Percentiles rank a stretch among this genome's conserved stretches.
phyloP scores from a whole-genome alignment of 1,284 basidiomycete species.

The Acaromyces ingoldii region DNA sequence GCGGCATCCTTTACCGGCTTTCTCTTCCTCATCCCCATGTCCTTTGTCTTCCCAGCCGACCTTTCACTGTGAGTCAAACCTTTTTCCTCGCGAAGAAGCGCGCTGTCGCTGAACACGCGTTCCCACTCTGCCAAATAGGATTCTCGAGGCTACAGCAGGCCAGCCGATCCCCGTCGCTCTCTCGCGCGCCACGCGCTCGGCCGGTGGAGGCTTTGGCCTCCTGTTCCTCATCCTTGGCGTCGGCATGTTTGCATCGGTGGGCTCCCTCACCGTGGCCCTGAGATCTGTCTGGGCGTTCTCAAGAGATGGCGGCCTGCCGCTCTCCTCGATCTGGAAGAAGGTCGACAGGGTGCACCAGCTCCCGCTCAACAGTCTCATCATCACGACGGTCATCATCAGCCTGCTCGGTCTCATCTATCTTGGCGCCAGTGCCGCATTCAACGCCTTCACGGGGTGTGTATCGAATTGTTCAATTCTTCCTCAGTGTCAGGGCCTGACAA shows the following conservation, averaged over 20 bases:
- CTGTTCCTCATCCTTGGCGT: conserved; percentile 56
- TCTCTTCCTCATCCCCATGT: conserved; percentile 54
- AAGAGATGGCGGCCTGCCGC: conserved; percentile 52
- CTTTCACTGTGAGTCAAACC: too few species aligned
- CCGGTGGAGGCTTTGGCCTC: conserved; percentile 54
- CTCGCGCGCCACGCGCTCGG: conserved; percentile 53
- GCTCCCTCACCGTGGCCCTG: conserved; percentile 54
- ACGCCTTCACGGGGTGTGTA: conserved; percentile 30
- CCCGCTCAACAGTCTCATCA: conserved; percentile 53
- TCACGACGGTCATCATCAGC: conserved; percentile 53
- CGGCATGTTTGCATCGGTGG: conserved; percentile 55
- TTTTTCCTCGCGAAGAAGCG: too few species aligned
- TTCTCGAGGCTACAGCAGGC: conserved; percentile 52
- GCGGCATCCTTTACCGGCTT: conserved; percentile 55
- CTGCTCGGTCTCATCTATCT: conserved; percentile 52
- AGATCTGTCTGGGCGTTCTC: conserved; percentile 55
- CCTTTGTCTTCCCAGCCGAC: conserved; percentile 54
- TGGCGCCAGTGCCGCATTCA: conserved; percentile 32
- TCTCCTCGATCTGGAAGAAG: conserved; percentile 49
- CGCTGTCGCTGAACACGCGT: too few species aligned
- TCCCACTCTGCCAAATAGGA: too few species aligned
- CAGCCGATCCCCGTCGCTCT: conserved; percentile 55
- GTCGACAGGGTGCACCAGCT: conserved; percentile 53
- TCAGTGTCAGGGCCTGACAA: not conserved
- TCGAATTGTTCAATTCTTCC: not conserved